phyloP scores from a whole-genome alignment of 441 rosid species.

The Viola pubescens region DNA sequence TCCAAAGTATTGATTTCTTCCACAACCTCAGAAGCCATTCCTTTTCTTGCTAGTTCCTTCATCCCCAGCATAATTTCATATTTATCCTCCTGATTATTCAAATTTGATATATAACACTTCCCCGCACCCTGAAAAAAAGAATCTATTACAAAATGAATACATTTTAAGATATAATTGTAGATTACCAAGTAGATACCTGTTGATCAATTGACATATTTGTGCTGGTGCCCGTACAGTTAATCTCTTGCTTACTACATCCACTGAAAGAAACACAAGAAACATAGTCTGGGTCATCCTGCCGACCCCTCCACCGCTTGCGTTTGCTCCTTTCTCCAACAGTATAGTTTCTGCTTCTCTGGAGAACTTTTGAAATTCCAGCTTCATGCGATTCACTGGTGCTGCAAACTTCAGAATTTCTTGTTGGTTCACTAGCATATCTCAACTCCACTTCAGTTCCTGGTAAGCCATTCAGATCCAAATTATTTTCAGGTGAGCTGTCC shows the following conservation, averaged over 20 bases:
- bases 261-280: slow-evolving; percentile 33
- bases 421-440: slow-evolving; percentile 44
- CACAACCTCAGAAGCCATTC: slow-evolving; percentile 83
- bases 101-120: slow-evolving; percentile 2
- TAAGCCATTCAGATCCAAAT: slow-evolving; percentile 31
- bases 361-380: slow-evolving; percentile 34
- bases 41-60: slow-evolving; percentile 73
- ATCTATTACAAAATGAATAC: slow-evolving; percentile 7
- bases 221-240: slow-evolving; percentile 20
- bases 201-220: slow-evolving; percentile 23
- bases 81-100: slow-evolving; percentile 36
- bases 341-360: slow-evolving; percentile 42
- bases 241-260: slow-evolving; percentile 34
- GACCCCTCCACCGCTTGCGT: slow-evolving; percentile 90
- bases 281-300: slow-evolving; percentile 50
- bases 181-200: slow-evolving; percentile 29
- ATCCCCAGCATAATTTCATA: slow-evolving; percentile 62
- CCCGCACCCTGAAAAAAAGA: background rate
- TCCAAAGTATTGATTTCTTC: slow-evolving; percentile 65
- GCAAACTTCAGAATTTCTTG: slow-evolving; percentile 53
- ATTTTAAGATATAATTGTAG: slow-evolving; percentile 5
- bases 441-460: slow-evolving; percentile 47
- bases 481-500: slow-evolving; percentile 37
- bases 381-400: slow-evolving; percentile 75
- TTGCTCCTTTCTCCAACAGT: slow-evolving; percentile 59